phyloP scores from a whole-genome alignment of 768 basidiomycete species.

The Auricularia sp. region DNA sequence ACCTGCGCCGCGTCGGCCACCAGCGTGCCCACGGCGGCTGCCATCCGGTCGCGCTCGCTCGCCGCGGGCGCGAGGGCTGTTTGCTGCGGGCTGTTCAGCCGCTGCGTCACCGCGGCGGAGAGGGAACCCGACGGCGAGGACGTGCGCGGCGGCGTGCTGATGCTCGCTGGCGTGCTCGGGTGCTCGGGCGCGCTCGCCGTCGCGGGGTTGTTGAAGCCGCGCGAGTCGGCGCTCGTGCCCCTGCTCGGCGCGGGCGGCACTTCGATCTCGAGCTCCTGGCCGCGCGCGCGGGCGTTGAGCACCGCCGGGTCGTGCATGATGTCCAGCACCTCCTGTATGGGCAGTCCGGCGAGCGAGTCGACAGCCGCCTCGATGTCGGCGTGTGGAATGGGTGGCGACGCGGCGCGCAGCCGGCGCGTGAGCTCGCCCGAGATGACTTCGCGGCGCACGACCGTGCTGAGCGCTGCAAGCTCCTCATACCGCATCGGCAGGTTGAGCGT shows the following conservation, averaged over 20 bases:
- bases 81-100: neutral
- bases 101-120: slow-evolving; percentile 37
- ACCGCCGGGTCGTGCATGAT: slow-evolving; percentile 62
- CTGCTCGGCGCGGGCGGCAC: slow-evolving; percentile 1
- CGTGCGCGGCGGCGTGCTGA: slow-evolving; percentile 76
- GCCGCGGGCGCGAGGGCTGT: slow-evolving; percentile 31
- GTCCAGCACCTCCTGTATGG: slow-evolving; percentile 66
- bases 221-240: slow-evolving; percentile 35
- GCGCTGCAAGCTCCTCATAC: slow-evolving; percentile 72
- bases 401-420: slow-evolving; percentile 54
- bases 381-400: slow-evolving; percentile 29
- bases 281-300: slow-evolving; percentile 33
- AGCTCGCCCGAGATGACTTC: slow-evolving; percentile 80
- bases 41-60: slow-evolving; percentile 69
- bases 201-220: slow-evolving; percentile 50
- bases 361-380: slow-evolving; percentile 56
- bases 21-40: slow-evolving; percentile 51
- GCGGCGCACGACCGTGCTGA: slow-evolving; percentile 81
- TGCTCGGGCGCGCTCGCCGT: slow-evolving; percentile 87
- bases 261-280: neutral
- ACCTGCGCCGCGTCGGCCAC: slow-evolving; percentile 42
- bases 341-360: slow-evolving; percentile 57
- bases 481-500: slow-evolving; percentile 74
- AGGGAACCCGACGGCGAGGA: slow-evolving; percentile 61
- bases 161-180: slow-evolving; percentile 69